A percentile compares a stretch with the other conserved stretches of the same genome.
phyloP scores from a whole-genome alignment of 192 early-diverging fungal species.

The Umbelopsis vinacea region DNA sequence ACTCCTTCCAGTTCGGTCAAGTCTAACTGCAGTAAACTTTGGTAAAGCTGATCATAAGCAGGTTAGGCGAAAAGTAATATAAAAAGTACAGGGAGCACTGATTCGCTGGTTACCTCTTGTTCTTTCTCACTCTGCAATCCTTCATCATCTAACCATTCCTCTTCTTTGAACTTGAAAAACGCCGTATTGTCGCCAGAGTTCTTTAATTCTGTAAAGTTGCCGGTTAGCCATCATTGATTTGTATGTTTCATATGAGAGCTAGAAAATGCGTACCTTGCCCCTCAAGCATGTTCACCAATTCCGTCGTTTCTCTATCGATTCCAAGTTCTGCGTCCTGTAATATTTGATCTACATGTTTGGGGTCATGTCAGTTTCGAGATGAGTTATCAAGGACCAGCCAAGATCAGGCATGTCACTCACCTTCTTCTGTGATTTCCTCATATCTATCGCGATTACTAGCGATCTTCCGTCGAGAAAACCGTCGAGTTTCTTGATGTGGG shows the following conservation, averaged over 20 bases:
- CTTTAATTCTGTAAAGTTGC: neutral
- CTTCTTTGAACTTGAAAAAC: slow-evolving; percentile 43
- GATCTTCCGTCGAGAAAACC: slow-evolving; percentile 34
- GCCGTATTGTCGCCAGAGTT: slow-evolving; percentile 5
- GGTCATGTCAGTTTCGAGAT: neutral
- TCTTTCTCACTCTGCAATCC: neutral
- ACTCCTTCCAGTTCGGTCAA: slow-evolving; percentile 21
- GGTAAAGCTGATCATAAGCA: slow-evolving; percentile 18
- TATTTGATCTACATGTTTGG: slow-evolving; percentile 3
- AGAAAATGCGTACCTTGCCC: slow-evolving; percentile 20
- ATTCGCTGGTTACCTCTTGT: neutral
- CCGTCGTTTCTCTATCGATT: slow-evolving; percentile 42
- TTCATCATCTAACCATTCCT: slow-evolving; percentile 21
- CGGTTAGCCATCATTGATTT: neutral
- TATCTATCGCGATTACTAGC: slow-evolving; percentile 34
- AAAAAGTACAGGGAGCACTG: no score
- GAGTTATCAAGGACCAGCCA: neutral
- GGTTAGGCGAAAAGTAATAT: neutral
- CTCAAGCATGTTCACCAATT: slow-evolving; percentile 36
- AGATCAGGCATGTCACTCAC: slow-evolving; percentile 1
- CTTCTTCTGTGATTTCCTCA: slow-evolving; percentile 31
- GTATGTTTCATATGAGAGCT: neutral
- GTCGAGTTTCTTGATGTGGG: neutral
- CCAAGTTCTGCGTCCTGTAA: slow-evolving; percentile 38
- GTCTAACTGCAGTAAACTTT: slow-evolving; percentile 28